A percentile compares a stretch with the other conserved stretches of the same genome.
Conservation (phyloP, 106 monocot genomes). For the Iris macrosiphon region DNA sequence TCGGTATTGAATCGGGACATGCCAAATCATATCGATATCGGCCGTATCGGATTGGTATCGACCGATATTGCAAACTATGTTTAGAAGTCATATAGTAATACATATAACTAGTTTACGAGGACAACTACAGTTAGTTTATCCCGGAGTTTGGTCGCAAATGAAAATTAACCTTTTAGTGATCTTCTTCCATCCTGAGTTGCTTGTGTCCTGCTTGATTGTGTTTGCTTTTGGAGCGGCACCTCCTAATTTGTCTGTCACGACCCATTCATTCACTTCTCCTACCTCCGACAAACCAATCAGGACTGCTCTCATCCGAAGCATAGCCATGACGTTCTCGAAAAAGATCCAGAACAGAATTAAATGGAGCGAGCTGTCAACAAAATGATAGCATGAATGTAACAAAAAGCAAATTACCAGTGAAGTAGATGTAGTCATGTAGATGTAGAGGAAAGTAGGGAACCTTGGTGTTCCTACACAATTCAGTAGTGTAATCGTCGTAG, state of each 20-base stretch:
- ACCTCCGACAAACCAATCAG: slow-evolving; percentile 23
- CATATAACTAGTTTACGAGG: no score
- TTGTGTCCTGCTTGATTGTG: no score
- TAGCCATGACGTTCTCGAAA: slow-evolving; percentile 39
- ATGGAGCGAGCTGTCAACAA: slow-evolving; percentile 24
- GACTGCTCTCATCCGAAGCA: slow-evolving; percentile 31
- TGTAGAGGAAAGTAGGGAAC: neutral
- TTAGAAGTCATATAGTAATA: no score
- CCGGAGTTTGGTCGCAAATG: slow-evolving; percentile 31
- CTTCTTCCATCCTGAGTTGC: no score
- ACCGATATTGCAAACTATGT: no score
- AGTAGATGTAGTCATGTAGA: neutral
- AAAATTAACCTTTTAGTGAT: no score
- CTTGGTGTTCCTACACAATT: slow-evolving; percentile 28
- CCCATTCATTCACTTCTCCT: slow-evolving; percentile 33
- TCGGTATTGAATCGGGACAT: no score
- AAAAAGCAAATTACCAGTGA: neutral
- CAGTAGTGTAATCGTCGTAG: slow-evolving; percentile 22
- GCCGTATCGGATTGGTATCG: no score
- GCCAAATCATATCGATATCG: no score
- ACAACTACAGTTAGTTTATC: slow-evolving; percentile 43
- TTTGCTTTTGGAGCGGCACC: slow-evolving; percentile 6
- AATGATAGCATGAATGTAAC: no score
- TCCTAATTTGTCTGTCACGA: slow-evolving; percentile 39
- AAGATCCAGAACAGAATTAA: slow-evolving; percentile 29